Conservation (phyloP, 169 alveolate species). For the Plasmodium berghei region DNA sequence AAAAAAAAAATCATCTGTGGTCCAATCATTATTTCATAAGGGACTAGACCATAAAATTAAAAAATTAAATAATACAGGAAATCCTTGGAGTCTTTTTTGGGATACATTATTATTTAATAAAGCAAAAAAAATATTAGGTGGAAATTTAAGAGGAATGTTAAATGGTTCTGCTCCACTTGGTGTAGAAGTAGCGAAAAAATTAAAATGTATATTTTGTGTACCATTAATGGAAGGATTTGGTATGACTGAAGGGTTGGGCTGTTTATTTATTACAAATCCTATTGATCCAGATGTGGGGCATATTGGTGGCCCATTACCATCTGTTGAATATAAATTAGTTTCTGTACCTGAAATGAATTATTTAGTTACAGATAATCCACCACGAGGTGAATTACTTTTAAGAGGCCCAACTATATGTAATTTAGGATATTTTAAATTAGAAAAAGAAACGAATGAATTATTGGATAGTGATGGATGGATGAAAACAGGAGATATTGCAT, state of each 20-base stretch:
- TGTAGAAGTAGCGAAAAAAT: slow-evolving; percentile 86
- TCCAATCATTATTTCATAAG: slow-evolving; percentile 84
- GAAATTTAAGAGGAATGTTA: slow-evolving; percentile 89
- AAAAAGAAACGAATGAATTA: slow-evolving; percentile 89
- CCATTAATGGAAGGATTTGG: slow-evolving; percentile 95
- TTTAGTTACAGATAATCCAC: slow-evolving; percentile 86
- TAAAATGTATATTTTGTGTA: slow-evolving; percentile 87
- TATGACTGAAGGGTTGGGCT: slow-evolving; percentile 94
- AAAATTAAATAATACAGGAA: slow-evolving; percentile 74
- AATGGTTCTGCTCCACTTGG: slow-evolving; percentile 94
- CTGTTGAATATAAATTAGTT: slow-evolving; percentile 87
- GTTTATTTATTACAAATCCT: slow-evolving; percentile 83
- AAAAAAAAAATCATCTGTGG: slow-evolving; percentile 79
- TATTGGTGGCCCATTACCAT: slow-evolving; percentile 92
- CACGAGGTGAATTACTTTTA: slow-evolving; percentile 94
- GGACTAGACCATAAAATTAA: slow-evolving; percentile 81
- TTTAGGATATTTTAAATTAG: slow-evolving; percentile 93
- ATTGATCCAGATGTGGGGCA: slow-evolving; percentile 83
- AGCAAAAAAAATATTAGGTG: slow-evolving; percentile 92
- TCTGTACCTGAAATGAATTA: slow-evolving; percentile 95
- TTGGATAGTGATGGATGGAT: slow-evolving; percentile 93
- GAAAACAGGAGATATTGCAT: slow-evolving; percentile 94
- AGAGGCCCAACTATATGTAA: slow-evolving; percentile 89
- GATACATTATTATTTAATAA: slow-evolving; percentile 87
- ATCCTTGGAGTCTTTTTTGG: slow-evolving; percentile 80